Base-by-base conservation (phyloP, 176 grass and related monocot genomes). In the Saccharum spontaneum region DNA sequence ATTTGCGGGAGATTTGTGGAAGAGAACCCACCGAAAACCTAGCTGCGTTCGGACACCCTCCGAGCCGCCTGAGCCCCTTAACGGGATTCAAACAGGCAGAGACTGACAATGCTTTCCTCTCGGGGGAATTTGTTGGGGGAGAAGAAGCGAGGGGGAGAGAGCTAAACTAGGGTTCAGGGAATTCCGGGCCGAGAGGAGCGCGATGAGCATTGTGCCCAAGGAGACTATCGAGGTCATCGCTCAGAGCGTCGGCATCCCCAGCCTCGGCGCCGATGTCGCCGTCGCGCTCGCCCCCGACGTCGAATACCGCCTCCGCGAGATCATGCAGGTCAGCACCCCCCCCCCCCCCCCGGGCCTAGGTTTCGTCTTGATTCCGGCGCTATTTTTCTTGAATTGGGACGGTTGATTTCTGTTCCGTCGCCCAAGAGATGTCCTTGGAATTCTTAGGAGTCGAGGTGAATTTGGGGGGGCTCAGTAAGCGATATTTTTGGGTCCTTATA, bases 231-330 rank as follows among this genome's bases (percentile, higher is more conserved):
- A 93, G 87, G 92, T 93, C 70, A 90, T 95, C 43, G 91, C 91
- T 14, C 93, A 98, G 80, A 91, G 95, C 85, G 90, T 95, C 40
- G 95, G 95, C 67, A 98, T 98, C 38, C 16, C 89, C 62, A 92
- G 74, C 75, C 79, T 98, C 54, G 68, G 91, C 43, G 62, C 95
- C 37, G 95, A 98, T 91, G 95, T 95, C 41, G 70, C 95, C 62
- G 79, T 70, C 41, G 93, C 91, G 5, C 80, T 98, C 57, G 93
- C 95, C 38, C 80, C 89, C 33, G 95, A 98, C 63, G 95, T 95
- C 30, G 93, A 98, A 85, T 98, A 93, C 85, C 95, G 91, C 77
- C 95, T 98, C 85, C 93, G 95, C 15, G 95, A 98, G 88, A 91
- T 93, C 80, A 95, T 95, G 85, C 95, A 98, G 95, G 95, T 95